Conservation (phyloP, 352 stramenopile genomes). For the Thalassiosira livingstoniorum region DNA sequence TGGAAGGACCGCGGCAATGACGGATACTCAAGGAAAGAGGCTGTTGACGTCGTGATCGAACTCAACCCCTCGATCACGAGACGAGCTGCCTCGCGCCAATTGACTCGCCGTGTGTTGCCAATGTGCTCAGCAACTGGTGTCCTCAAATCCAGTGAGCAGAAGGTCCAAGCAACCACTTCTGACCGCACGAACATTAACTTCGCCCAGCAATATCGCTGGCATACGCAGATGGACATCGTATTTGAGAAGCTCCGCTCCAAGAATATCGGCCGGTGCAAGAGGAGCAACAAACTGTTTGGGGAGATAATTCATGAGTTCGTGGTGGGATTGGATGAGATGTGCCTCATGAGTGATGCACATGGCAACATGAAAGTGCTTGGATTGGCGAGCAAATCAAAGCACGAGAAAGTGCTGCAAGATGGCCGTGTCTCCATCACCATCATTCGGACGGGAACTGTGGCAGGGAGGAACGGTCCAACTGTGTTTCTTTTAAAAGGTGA, state of each 20-base stretch:
- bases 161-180: slow-evolving; percentile 21
- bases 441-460: slow-evolving; percentile 9
- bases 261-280: slow-evolving; percentile 30
- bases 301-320: slow-evolving; percentile 28
- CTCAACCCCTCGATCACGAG: not conserved
- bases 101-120: not conserved
- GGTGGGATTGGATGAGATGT: slow-evolving; percentile 37
- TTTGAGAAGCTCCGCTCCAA: slow-evolving; percentile 11
- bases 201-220: slow-evolving; percentile 39
- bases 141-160: slow-evolving; percentile 10
- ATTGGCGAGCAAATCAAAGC: slow-evolving; percentile 26
- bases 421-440: slow-evolving; percentile 17
- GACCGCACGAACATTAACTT: slow-evolving; percentile 27
- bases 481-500: slow-evolving; percentile 22
- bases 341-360: slow-evolving; percentile 17
- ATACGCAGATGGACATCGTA: not conserved
- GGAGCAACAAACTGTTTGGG: slow-evolving; percentile 23
- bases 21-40: slow-evolving; percentile 19
- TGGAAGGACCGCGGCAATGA: slow-evolving; percentile 19
- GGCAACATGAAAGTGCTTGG: slow-evolving; percentile 9
- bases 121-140: not conserved
- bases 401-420: slow-evolving; percentile 37
- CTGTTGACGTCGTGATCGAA: slow-evolving; percentile 16
- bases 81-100: not conserved
- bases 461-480: slow-evolving; percentile 23